phyloP scores from a whole-genome alignment of 2,329 filamentous ascomycete genomes.

The Claviceps monticola region DNA sequence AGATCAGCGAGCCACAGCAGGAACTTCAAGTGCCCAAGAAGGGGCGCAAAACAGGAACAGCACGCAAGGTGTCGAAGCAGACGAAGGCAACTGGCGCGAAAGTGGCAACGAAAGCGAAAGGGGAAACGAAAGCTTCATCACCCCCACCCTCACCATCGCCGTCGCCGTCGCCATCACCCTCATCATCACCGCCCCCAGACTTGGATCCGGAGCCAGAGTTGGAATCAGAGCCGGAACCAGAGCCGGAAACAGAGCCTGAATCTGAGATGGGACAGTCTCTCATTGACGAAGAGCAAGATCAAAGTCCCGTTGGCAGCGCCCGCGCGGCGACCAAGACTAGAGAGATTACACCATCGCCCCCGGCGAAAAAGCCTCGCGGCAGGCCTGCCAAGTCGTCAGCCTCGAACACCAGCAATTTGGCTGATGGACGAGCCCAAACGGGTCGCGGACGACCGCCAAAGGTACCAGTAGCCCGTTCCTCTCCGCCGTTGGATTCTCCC shows the following conservation, averaged over 20 bases:
- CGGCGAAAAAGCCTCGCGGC: slow-evolving; percentile 15
- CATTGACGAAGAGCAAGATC: slow-evolving; percentile 10
- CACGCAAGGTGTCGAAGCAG: slow-evolving; percentile 39
- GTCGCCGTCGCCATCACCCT: slow-evolving; percentile 1
- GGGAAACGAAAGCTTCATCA: slow-evolving; percentile 21
- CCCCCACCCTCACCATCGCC: slow-evolving; percentile 11
- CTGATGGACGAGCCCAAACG: slow-evolving; percentile 14
- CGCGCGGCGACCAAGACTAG: slow-evolving; percentile 28
- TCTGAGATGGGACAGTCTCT: slow-evolving; percentile 7
- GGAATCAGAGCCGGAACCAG: neutral
- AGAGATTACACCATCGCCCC: slow-evolving; percentile 8
- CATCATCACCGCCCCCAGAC: neutral
- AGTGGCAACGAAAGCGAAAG: too few species aligned
- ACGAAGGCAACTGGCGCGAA: slow-evolving; percentile 19
- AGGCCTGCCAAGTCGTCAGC: slow-evolving; percentile 10
- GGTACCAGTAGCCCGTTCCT: neutral
- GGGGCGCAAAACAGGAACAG: slow-evolving; percentile 35
- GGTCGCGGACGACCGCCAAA: slow-evolving; percentile 19
- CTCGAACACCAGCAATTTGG: neutral
- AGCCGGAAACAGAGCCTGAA: slow-evolving; percentile 9
- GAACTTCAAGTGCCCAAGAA: slow-evolving; percentile 37
- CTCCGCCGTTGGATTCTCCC: neutral
- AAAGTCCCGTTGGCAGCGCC: slow-evolving; percentile 25
- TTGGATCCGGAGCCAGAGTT: neutral
- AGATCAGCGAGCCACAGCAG: slow-evolving; percentile 22